Evolutionary conservation across 331 rosid genomes (phyloP).

Genomic region (Ulmus americana): DNA sequence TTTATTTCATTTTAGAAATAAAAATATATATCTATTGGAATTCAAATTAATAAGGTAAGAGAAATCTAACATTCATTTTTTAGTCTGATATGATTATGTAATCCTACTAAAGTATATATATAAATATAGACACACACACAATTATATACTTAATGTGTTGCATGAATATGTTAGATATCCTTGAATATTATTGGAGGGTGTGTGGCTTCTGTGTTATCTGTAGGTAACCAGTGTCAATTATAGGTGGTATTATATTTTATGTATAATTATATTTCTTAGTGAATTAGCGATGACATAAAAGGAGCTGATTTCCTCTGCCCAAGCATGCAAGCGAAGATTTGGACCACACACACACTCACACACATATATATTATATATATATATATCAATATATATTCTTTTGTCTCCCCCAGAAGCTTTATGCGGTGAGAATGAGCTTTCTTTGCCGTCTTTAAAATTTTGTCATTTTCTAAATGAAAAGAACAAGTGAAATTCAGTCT

Average conservation of each 20-base stretch:
- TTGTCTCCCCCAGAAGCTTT: conserved; percentile 49
- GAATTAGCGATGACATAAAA: conserved; percentile 37
- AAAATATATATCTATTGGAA: background rate
- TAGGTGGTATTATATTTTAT: too few relatives aligned
- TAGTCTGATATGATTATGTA: conserved; percentile 13
- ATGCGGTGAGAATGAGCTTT: conserved; percentile 80
- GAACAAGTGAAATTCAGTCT: conserved; percentile 30
- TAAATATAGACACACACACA: background rate
- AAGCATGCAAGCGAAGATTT: conserved; percentile 57
- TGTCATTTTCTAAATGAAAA: conserved; percentile 66
- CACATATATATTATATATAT: background rate
- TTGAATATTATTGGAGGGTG: background rate
- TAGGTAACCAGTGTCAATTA: background rate
- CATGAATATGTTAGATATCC: background rate
- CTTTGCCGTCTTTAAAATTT: conserved; percentile 41
- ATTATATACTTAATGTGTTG: background rate
- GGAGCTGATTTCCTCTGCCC: conserved; percentile 32
- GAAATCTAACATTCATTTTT: background rate
- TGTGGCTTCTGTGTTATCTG: background rate
- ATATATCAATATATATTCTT: background rate
- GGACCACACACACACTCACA: conserved; percentile 25
- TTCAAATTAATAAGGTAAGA: background rate
- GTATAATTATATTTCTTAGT: too few relatives aligned
- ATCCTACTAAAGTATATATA: background rate
- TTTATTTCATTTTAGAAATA: background rate